Percentiles rank a stretch among this genome's conserved stretches.
These are phyloP conservation scores for Fusarium sp. DNA, from an alignment of 2,329 filamentous ascomycete species.

Conservation along the genomic window DNA sequence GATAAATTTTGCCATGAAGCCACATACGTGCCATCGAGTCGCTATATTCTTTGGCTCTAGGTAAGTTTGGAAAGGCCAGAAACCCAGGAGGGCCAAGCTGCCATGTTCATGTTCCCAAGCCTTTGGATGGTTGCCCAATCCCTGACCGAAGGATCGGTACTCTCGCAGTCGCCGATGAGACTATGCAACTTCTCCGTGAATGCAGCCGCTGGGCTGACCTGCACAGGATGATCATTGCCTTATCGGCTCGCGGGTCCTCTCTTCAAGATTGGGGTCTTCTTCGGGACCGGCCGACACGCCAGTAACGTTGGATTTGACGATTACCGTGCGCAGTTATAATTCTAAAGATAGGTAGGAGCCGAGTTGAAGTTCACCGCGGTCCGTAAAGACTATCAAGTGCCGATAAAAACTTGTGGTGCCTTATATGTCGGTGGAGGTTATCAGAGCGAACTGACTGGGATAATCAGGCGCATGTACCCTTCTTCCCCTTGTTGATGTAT, in stretches of 20 bases:
- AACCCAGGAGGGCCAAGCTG: slow-evolving; percentile 15
- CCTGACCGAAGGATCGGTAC: slow-evolving; percentile 41
- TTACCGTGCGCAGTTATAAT: slow-evolving; percentile 20
- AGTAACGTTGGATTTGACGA: slow-evolving; percentile 36
- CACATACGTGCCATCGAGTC: neutral
- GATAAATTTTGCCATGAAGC: neutral
- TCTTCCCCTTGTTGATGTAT: slow-evolving; percentile 8
- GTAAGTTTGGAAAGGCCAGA: neutral
- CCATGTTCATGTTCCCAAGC: slow-evolving; percentile 18
- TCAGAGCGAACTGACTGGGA: neutral
- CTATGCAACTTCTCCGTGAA: slow-evolving; percentile 34
- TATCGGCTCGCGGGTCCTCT: slow-evolving; percentile 27
- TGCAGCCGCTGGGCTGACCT: slow-evolving; percentile 35
- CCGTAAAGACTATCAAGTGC: neutral
- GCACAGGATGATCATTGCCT: slow-evolving; percentile 40
- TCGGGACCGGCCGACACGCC: slow-evolving; percentile 43
- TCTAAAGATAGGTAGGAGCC: slow-evolving; percentile 22
- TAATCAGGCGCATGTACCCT: slow-evolving; percentile 5
- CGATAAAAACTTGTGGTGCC: slow-evolving; percentile 1
- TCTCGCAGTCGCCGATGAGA: slow-evolving; percentile 41
- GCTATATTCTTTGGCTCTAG: neutral
- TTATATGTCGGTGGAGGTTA: neutral
- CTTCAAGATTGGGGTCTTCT: slow-evolving; percentile 28
- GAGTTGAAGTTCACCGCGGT: slow-evolving; percentile 11
- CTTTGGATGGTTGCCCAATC: slow-evolving; percentile 33